phyloP scores from a whole-genome alignment of 73 alveolate species.

The Tetrahymena elliotti region DNA sequence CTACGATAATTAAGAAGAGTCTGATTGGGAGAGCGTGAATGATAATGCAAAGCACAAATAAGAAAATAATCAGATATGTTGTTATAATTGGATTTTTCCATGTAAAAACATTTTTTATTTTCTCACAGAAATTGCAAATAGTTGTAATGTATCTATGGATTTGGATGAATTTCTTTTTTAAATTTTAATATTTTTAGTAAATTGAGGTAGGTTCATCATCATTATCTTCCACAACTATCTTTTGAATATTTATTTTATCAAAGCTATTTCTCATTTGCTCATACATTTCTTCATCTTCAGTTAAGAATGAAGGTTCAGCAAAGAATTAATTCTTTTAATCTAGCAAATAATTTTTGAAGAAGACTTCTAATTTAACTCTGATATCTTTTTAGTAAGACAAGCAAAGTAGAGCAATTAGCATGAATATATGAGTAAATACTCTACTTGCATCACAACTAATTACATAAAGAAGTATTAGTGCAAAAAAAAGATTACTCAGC shows the following conservation, averaged over 20 bases:
- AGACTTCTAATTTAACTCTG: background rate
- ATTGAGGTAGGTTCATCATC: background rate
- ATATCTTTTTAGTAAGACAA: background rate
- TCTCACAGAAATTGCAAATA: background rate
- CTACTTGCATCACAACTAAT: background rate
- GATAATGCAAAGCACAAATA: background rate
- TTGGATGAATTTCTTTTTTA: background rate
- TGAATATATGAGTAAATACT: background rate
- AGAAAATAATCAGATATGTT: background rate
- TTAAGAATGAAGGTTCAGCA: background rate
- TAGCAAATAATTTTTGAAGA: background rate
- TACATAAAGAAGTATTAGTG: background rate
- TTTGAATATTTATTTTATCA: background rate
- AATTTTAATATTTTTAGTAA: background rate
- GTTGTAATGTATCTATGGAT: background rate
- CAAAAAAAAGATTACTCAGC: background rate
- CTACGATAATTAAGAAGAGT: background rate
- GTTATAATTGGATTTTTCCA: background rate
- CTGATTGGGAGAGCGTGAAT: background rate
- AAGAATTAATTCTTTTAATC: background rate
- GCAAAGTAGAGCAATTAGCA: background rate
- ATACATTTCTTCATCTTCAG: background rate
- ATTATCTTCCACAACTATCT: background rate
- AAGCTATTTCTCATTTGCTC: background rate
- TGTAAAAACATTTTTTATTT: background rate